A percentile compares a stretch with the other conserved stretches of the same genome.
Conservation (phyloP, 164 flowering plant species). For the Stephania japonica region DNA sequence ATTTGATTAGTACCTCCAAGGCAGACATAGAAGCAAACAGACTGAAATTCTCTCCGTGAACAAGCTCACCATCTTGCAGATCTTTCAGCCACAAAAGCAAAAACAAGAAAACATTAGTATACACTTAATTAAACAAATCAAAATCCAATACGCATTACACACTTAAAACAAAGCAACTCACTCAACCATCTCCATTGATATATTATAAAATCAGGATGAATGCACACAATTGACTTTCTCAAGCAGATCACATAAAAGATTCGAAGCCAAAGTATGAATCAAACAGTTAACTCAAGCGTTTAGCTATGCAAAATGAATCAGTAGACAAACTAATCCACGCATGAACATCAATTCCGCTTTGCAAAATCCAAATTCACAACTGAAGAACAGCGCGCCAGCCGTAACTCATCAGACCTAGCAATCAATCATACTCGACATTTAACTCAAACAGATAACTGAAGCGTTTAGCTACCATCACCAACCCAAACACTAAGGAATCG, state of each 20-base stretch:
- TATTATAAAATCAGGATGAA: neutral
- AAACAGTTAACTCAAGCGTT: neutral
- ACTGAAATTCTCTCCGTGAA: constrained; percentile 91
- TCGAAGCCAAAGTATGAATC: neutral
- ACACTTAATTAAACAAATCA: neutral
- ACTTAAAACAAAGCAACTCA: neutral
- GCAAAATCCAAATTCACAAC: neutral
- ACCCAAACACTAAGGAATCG: too few species aligned
- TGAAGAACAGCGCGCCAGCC: too few species aligned
- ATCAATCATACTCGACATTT: too few species aligned
- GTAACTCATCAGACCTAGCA: too few species aligned
- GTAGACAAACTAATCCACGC: neutral
- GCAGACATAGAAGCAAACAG: constrained; percentile 99
- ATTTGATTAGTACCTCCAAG: constrained; percentile 60
- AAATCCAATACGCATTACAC: neutral
- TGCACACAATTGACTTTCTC: neutral
- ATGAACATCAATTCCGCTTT: neutral
- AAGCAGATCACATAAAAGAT: neutral
- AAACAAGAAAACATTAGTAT: constrained; percentile 1
- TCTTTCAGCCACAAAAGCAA: constrained; percentile 32
- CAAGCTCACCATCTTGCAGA: constrained; percentile 81
- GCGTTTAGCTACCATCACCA: too few species aligned
- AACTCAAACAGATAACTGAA: too few species aligned
- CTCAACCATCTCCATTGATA: neutral
- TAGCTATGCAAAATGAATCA: neutral